These are phyloP conservation scores for Tolypocladium ophioglossoides DNA, from an alignment of 2,329 filamentous ascomycete species.

Conservation along the genomic window DNA sequence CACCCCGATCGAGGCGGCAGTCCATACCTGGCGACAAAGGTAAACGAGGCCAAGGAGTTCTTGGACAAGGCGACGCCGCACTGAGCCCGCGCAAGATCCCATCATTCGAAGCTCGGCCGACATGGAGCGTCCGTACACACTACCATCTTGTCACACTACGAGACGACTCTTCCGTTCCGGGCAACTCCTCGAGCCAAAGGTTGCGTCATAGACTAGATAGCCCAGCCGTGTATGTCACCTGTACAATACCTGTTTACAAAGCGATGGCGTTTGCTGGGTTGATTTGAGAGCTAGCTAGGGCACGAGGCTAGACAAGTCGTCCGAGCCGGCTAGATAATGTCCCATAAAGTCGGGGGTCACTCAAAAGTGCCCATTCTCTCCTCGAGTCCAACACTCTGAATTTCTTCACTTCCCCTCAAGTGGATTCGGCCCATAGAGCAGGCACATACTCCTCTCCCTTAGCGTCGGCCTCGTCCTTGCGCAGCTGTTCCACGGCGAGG, in stretches of 20 bases:
- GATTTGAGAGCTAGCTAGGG: conserved; percentile 12
- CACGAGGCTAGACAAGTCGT: not conserved
- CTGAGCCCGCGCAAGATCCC: conserved; percentile 7
- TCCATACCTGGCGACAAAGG: conserved; percentile 91
- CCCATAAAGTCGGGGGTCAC: not conserved
- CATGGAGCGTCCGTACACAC: not conserved
- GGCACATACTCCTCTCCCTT: conserved; percentile 8
- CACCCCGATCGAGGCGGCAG: conserved; percentile 96
- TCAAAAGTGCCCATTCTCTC: conserved; percentile 1
- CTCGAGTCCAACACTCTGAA: not conserved
- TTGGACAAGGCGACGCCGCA: conserved; percentile 54
- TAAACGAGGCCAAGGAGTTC: conserved; percentile 97
- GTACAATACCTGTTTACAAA: conserved; percentile 31
- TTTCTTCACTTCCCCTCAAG: not conserved
- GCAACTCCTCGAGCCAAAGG: not conserved
- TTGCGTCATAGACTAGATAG: not conserved
- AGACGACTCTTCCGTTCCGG: not conserved
- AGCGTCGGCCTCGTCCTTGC: conserved; percentile 9
- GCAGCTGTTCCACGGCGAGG: conserved; percentile 15
- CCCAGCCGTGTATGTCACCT: conserved; percentile 15
- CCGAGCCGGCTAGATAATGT: not conserved
- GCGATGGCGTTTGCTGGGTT: conserved; percentile 30
- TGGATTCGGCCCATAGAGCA: not conserved
- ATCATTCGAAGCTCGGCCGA: not conserved
- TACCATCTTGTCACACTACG: not conserved